Evolutionary conservation across 495 filamentous ascomycete genomes (phyloP).

Genomic region (Podospora tetraspora): DNA sequence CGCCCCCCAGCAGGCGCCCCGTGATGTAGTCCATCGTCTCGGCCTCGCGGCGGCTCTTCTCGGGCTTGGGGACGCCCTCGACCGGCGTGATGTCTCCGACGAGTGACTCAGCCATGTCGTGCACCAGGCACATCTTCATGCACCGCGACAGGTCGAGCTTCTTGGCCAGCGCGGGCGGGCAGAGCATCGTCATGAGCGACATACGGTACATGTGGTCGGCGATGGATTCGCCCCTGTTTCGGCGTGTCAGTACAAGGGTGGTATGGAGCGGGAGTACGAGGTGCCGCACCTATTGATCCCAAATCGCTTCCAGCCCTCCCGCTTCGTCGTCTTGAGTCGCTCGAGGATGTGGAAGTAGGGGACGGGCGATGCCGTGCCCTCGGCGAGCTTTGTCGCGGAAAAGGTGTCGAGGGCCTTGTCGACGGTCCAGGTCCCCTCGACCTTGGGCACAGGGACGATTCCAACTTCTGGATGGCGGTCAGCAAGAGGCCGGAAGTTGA

Average conservation of each 20-base stretch:
- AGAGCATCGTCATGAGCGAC: slow-evolving; percentile 92
- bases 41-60: slow-evolving; percentile 82
- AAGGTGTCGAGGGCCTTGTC: slow-evolving; percentile 46
- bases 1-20: slow-evolving; percentile 61
- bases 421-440: slow-evolving; percentile 43
- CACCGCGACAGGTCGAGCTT: slow-evolving; percentile 73
- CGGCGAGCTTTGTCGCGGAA: slow-evolving; percentile 42
- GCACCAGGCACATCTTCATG: slow-evolving; percentile 87
- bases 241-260: slow-evolving; percentile 9
- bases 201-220: slow-evolving; percentile 99
- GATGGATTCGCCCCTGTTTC: slow-evolving; percentile 66
- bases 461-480: slow-evolving; percentile 18
- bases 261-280: neutral
- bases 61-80: slow-evolving; percentile 62
- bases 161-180: slow-evolving; percentile 66
- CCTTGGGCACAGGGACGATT: slow-evolving; percentile 31
- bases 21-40: slow-evolving; percentile 88
- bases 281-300: slow-evolving; percentile 55
- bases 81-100: slow-evolving; percentile 95
- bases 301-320: slow-evolving; percentile 93
- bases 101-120: slow-evolving; percentile 94
- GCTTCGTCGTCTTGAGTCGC: slow-evolving; percentile 88
- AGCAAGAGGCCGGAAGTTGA: neutral
- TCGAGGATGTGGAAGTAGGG: slow-evolving; percentile 92
- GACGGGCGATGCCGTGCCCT: slow-evolving; percentile 66